These are phyloP conservation scores for Apocynum venetum DNA, from an alignment of 257 asterid species.

Conservation along the genomic window DNA sequence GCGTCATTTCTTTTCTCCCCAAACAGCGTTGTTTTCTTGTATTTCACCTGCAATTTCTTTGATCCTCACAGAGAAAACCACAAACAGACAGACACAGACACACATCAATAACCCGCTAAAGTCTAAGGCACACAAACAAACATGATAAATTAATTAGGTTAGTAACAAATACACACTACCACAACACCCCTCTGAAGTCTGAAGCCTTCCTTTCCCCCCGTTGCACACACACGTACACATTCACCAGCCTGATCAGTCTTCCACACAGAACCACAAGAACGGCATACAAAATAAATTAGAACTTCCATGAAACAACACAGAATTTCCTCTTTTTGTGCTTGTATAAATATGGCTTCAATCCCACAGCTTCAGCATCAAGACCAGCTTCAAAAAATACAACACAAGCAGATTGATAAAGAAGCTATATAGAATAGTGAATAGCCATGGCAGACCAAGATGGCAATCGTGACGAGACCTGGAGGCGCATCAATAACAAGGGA, in stretches of 20 bases:
- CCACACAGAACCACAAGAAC: not conserved
- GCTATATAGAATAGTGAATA: not conserved
- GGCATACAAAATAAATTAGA: too few species aligned
- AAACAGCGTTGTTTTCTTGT: too few species aligned
- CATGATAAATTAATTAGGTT: too few species aligned
- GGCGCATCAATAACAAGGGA: not conserved
- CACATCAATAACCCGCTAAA: too few species aligned
- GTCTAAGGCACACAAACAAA: too few species aligned
- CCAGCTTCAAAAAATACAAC: not conserved
- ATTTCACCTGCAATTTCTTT: too few species aligned
- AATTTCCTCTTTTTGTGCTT: not conserved
- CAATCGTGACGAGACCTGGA: not conserved
- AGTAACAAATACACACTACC: not conserved
- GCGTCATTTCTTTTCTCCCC: too few species aligned
- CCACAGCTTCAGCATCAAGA: not conserved
- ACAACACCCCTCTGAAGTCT: not conserved
- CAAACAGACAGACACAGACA: too few species aligned
- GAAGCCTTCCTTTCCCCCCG: not conserved
- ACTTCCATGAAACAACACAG: not conserved
- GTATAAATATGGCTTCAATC: not conserved
- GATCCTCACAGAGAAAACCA: too few species aligned
- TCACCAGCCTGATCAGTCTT: not conserved
- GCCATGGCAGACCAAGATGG: not conserved
- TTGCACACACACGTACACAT: not conserved
- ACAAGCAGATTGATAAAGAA: not conserved